These are phyloP conservation scores for Monosporascus sp. DNA, from an alignment of 2,329 filamentous ascomycete genomes.

Conservation along the genomic window DNA sequence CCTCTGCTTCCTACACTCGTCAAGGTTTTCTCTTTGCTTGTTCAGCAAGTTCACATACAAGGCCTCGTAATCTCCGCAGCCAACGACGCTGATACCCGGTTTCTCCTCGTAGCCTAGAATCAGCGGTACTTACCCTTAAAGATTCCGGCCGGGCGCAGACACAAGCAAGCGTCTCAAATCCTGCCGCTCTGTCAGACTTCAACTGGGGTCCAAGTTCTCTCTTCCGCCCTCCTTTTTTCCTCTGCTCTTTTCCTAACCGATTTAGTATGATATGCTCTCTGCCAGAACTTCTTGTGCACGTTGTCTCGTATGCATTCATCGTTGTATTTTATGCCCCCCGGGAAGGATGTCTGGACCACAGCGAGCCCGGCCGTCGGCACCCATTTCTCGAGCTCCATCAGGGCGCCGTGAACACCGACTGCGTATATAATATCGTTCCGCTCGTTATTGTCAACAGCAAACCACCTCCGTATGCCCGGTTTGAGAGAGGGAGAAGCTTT, in stretches of 20 bases:
- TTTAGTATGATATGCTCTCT: slow-evolving; percentile 7
- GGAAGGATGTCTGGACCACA: slow-evolving; percentile 9
- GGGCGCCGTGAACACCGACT: slow-evolving; percentile 10
- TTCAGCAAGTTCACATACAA: too few relatives aligned
- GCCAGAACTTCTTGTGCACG: slow-evolving; percentile 11
- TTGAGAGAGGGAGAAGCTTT: too few relatives aligned
- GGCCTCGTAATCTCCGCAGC: too few relatives aligned
- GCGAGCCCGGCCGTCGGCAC: slow-evolving; percentile 11
- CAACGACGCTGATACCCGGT: too few relatives aligned
- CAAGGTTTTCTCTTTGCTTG: too few relatives aligned
- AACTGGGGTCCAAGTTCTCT: background rate
- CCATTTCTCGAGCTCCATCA: slow-evolving; percentile 15
- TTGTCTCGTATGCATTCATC: slow-evolving; percentile 7
- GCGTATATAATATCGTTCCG: slow-evolving; percentile 1
- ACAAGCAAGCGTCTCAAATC: too few relatives aligned
- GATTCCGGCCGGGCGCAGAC: too few relatives aligned
- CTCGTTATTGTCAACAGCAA: background rate
- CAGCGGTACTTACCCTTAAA: too few relatives aligned
- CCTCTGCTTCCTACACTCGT: too few relatives aligned
- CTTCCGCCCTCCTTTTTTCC: slow-evolving; percentile 1
- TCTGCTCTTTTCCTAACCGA: slow-evolving; percentile 4
- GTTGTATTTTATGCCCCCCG: slow-evolving; percentile 3
- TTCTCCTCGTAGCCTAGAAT: too few relatives aligned
- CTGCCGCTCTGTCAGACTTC: too few relatives aligned
- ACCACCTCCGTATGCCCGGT: background rate